Conservation (phyloP, 331 rosid species). For the Malus hybrid region DNA sequence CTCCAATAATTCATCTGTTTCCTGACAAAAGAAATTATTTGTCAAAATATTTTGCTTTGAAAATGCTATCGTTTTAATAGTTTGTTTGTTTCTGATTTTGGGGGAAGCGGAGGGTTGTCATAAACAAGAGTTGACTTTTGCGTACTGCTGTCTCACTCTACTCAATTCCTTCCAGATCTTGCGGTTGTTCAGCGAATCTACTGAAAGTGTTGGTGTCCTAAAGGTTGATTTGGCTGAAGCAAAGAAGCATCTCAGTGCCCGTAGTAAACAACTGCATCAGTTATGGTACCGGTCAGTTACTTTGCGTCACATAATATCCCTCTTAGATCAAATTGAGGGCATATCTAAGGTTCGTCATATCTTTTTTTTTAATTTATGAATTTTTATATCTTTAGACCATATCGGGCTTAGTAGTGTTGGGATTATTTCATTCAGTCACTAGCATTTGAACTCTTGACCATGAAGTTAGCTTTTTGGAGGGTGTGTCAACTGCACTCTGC, state of each 20-base stretch:
- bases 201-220: slow-evolving; percentile 65
- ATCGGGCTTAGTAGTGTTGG: slow-evolving; percentile 1
- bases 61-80: not conserved
- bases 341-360: slow-evolving; percentile 74
- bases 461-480: not conserved
- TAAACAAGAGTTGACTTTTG: not conserved
- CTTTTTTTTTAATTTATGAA: not conserved
- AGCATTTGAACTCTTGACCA: slow-evolving; percentile 1
- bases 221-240: slow-evolving; percentile 94
- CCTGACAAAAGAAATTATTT: not conserved
- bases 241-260: slow-evolving; percentile 76
- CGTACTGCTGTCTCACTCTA: slow-evolving; percentile 5
- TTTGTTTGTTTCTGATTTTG: not conserved
- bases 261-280: slow-evolving; percentile 96
- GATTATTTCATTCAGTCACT: not conserved
- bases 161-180: slow-evolving; percentile 62
- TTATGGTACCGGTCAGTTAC: slow-evolving; percentile 99
- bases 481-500: not conserved
- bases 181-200: slow-evolving; percentile 92
- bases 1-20: not conserved
- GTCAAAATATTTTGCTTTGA: not conserved
- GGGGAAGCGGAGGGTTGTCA: not conserved
- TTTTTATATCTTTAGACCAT: slow-evolving; percentile 4
- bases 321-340: slow-evolving; percentile 98
- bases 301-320: slow-evolving; percentile 87